These are phyloP conservation scores for Suillus clintonianus DNA, from an alignment of 768 basidiomycete species.

Conservation along the genomic window DNA sequence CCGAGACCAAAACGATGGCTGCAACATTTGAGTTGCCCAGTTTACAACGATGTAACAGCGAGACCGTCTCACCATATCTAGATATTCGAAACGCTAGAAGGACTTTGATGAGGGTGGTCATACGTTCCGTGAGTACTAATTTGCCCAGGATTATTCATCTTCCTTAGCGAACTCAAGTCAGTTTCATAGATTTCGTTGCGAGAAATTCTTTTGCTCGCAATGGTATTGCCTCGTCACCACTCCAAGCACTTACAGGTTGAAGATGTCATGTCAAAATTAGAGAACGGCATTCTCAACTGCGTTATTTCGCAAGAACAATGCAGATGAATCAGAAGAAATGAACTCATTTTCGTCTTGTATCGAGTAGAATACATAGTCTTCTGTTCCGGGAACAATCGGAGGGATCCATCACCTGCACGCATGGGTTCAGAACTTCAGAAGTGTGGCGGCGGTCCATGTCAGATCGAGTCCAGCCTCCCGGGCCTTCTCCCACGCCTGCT, in stretches of 20 bases:
- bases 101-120: conserved; percentile 38
- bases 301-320: conserved; percentile 37
- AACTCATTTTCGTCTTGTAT: too few relatives aligned
- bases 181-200: conserved; percentile 18
- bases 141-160: conserved; percentile 50
- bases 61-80: conserved; percentile 50
- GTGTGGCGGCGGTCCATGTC: not conserved
- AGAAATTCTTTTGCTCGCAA: not conserved
- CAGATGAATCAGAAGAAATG: not conserved
- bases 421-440: not conserved
- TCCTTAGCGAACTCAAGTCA: conserved; percentile 49
- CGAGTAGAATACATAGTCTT: too few relatives aligned
- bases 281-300: conserved; percentile 48
- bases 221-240: not conserved
- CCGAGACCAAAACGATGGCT: conserved; percentile 47
- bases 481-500: not conserved
- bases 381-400: too few relatives aligned
- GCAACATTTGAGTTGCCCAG: conserved; percentile 61
- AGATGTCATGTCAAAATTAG: conserved; percentile 49
- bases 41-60: conserved; percentile 48
- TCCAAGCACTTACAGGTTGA: conserved; percentile 32
- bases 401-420: not conserved
- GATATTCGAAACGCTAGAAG: conserved; percentile 39
- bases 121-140: conserved; percentile 45
- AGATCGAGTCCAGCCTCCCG: not conserved